Base-by-base conservation (phyloP, 2,329 filamentous ascomycete species). In the Botrytis aclada region DNA sequence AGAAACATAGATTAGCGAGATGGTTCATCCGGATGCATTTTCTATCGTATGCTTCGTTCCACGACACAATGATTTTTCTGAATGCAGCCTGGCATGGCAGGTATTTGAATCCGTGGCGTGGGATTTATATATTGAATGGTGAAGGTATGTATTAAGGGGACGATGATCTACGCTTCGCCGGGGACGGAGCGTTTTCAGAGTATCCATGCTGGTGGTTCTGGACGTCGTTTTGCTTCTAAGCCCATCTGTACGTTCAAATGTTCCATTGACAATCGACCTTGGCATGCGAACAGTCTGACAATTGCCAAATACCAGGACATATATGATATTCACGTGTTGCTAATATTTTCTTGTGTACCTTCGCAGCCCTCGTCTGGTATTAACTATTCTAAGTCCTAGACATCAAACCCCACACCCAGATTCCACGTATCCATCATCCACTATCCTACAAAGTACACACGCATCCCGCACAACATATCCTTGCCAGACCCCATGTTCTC, bases 121-220 rank as follows among this genome's bases (percentile, higher is more conserved):
- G n/a, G 14, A 18, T 8, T 7, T 54, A 1, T 29, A 29, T 29
- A 9, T 18, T 18, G 7, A 29, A 32, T 18, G n/a, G 14, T 3
- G 2, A 32, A 3, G 51, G 2, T 18, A 2, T 29, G 32, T 18
- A 4, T 18, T 1, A 29, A n/a, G 6, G 51, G 25, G 51, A 8
- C 3, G 7, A 9, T 29, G 18, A n/a, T 3, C 0, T 29, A 18
- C 0, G 5, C 6, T 16, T 18, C 51, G 6, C 51, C 18, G 51
- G 5, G 12, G 29, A 54, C n/a, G 51, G 3, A 29, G 14, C 14
- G 14, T 56, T 56, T 18, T 9, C 0, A 9, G 7, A 54, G 5
- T 6, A 14, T 54, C 47, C 47, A 54, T 54, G 47, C 47, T 51
- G 1, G 51, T 18, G 2, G 9, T 18, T 18, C 29, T 9, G 25